Evolutionary conservation across 2,329 filamentous ascomycete species (phyloP).

Genomic region (Pseudogymnoascus sp.): DNA sequence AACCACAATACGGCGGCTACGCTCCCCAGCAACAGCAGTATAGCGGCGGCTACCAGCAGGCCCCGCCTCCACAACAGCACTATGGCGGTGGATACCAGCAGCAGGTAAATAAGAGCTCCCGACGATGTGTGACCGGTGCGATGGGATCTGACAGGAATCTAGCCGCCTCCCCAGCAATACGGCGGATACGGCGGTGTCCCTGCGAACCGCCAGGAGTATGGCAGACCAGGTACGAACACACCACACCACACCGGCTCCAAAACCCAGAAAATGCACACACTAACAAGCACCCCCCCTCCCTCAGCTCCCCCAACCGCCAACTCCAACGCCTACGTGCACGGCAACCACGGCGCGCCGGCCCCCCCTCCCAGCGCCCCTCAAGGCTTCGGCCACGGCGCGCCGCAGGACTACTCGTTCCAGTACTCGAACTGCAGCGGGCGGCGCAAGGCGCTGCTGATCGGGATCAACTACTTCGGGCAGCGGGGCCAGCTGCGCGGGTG

Average conservation of each 20-base stretch:
- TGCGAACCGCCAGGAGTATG: slow-evolving; percentile 36
- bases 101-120: neutral
- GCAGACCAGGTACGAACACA: slow-evolving; percentile 39
- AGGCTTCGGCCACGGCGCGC: slow-evolving; percentile 71
- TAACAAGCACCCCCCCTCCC: neutral
- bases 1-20: slow-evolving; percentile 38
- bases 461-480: slow-evolving; percentile 95
- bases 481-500: slow-evolving; percentile 84
- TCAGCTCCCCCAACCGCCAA: slow-evolving; percentile 35
- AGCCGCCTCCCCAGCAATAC: slow-evolving; percentile 41
- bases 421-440: slow-evolving; percentile 87
- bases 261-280: neutral
- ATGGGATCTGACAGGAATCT: neutral
- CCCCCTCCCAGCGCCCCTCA: slow-evolving; percentile 60
- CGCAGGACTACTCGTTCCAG: slow-evolving; percentile 72
- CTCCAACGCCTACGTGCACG: slow-evolving; percentile 47
- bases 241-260: neutral
- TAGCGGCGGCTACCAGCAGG: slow-evolving; percentile 25
- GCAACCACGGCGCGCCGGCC: slow-evolving; percentile 52
- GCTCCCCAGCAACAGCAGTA: slow-evolving; percentile 38
- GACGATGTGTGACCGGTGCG: neutral
- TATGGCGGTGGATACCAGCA: slow-evolving; percentile 1
- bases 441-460: slow-evolving; percentile 82
- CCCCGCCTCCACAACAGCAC: neutral
- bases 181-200: slow-evolving; percentile 31